phyloP scores from a whole-genome alignment of 169 alveolate genomes.

The Plasmodium vinckei region DNA sequence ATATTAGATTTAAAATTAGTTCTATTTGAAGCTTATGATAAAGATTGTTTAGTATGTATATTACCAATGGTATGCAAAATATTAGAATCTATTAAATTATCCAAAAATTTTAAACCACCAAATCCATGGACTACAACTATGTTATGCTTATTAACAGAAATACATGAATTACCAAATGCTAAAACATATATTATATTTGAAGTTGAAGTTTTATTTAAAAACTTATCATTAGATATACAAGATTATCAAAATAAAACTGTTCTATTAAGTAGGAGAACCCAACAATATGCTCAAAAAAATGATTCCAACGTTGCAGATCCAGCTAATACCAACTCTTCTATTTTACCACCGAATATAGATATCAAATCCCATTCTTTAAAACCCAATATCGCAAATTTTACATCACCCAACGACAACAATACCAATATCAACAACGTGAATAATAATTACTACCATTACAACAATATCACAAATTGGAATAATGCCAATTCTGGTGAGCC shows the following conservation, averaged over 20 bases:
- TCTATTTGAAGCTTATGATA: slow-evolving; percentile 88
- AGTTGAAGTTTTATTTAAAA: slow-evolving; percentile 91
- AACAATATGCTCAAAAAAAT: slow-evolving; percentile 23
- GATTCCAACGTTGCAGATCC: slow-evolving; percentile 14
- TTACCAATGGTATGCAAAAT: slow-evolving; percentile 91
- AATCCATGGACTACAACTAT: slow-evolving; percentile 95
- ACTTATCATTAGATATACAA: slow-evolving; percentile 83
- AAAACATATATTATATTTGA: slow-evolving; percentile 92
- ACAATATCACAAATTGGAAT: slow-evolving; percentile 19
- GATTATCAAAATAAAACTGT: slow-evolving; percentile 59
- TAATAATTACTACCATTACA: background rate
- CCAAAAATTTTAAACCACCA: slow-evolving; percentile 92
- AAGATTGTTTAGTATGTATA: slow-evolving; percentile 88
- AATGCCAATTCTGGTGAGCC: background rate
- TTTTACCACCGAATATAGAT: background rate
- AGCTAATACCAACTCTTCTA: background rate
- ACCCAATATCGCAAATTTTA: background rate
- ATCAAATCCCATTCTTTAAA: background rate
- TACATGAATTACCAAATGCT: slow-evolving; percentile 86
- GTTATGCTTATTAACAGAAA: slow-evolving; percentile 89
- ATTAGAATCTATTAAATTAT: slow-evolving; percentile 83
- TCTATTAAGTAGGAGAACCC: slow-evolving; percentile 36
- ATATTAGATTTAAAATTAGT: slow-evolving; percentile 90
- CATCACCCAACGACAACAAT: background rate
- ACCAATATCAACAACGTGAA: background rate